Evolutionary conservation across 2,329 filamentous ascomycete genomes (phyloP), one percentile per base, ranked within the genome.

Genomic region (Colletotrichum gloeosporioides): DNA sequence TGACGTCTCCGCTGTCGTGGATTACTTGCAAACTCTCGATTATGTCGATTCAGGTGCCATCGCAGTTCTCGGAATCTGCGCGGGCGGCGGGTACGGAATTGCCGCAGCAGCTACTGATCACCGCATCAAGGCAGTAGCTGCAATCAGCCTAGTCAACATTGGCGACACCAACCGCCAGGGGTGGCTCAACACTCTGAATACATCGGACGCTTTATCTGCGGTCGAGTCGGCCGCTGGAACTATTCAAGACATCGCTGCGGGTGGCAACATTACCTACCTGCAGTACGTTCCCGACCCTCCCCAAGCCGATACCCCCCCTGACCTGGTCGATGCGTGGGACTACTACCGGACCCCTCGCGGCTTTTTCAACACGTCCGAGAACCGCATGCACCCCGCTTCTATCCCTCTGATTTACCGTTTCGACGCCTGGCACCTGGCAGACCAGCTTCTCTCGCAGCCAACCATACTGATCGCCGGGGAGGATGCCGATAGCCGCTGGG

Each of bases 51-150:
- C 80, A 1, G 77, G 82, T 3, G 78, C 78, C n/a, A 87, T 87
- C 36, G 85, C 82, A 6, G 81, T 82, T 2, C 77, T 87, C 1
- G 86, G 86, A 3, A 84, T 87, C 69, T 87, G 85, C 69, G 83
- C 82, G 2, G 82, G 81, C 1, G 85, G 86, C 15, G 84, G 83
- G 10, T 87, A 86, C 66, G 81, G 79, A 3, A 77, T 81, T 8
- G 81, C 79, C 65, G 84, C 85, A 2, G 82, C 86, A 8, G 81
- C 83, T 70, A 80, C 82, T 5, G 83, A 88, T 63, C 59, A 74
- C 12, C 85, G 86, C n/a, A 84, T 87, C 77, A 83, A 83, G 69
- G 85, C 84, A 9, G 76, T 85, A 8, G 85, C 83, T 4, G 84
- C 82, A 4, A 73, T 83, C 15, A 81, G 78, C 44, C 80, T 78